Evolutionary conservation across 2,329 filamentous ascomycete species (phyloP).

Genomic region (Parasarocladium wereldwijsianum): DNA sequence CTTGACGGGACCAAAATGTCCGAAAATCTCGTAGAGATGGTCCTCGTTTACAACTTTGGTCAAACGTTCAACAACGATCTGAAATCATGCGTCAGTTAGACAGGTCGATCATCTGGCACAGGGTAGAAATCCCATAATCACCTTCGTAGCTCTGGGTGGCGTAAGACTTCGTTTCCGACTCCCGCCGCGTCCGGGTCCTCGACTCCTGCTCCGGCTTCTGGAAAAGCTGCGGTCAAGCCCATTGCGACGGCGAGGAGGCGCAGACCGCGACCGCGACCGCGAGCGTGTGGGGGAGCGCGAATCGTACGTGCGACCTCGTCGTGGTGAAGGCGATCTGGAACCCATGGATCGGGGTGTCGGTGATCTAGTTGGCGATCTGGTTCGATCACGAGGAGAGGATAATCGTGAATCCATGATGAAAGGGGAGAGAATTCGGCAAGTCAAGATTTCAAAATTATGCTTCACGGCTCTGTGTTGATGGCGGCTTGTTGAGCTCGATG

Average conservation of each 20-base stretch:
- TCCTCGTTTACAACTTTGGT: constrained; percentile 87
- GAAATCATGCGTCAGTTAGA: constrained; percentile 6
- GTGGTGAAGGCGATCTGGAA: constrained; percentile 17
- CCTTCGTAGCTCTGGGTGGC: constrained; percentile 38
- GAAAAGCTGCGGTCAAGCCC: constrained; percentile 15
- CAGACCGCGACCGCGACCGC: constrained; percentile 16
- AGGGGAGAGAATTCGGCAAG: too few relatives aligned
- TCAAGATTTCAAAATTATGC: too few relatives aligned
- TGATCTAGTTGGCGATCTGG: constrained; percentile 17
- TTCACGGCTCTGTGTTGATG: too few relatives aligned
- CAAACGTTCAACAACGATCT: constrained; percentile 93
- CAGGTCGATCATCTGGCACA: background rate
- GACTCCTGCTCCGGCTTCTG: constrained; percentile 19
- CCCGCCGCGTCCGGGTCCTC: constrained; percentile 16
- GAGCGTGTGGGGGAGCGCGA: constrained; percentile 16
- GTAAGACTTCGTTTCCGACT: constrained; percentile 22
- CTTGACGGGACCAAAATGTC: constrained; percentile 69
- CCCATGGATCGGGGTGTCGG: constrained; percentile 17
- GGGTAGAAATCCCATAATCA: constrained; percentile 9
- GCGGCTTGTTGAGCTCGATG: too few relatives aligned
- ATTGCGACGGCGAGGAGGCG: constrained; percentile 17
- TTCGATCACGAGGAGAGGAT: constrained; percentile 5
- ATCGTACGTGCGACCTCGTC: constrained; percentile 17
- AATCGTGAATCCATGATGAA: constrained; percentile 3
- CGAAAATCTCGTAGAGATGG: constrained; percentile 86